Conservation (phyloP, 2,329 filamentous ascomycete genomes). For the Penicillium sp. region DNA sequence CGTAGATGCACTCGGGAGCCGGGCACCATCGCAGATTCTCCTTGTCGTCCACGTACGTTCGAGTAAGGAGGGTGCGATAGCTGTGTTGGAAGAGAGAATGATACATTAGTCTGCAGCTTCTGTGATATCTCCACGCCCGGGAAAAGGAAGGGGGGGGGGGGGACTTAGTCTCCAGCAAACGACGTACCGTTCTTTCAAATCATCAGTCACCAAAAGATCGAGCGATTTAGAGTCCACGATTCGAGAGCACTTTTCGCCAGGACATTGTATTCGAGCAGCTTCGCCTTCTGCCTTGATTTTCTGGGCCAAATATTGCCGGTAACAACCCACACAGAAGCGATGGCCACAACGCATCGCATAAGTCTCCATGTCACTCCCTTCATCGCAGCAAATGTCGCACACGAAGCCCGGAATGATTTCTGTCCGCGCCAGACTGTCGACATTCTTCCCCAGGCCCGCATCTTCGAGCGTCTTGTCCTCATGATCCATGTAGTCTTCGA, state of each 20-base stretch:
- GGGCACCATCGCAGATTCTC: conserved; percentile 96
- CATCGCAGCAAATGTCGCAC: conserved; percentile 96
- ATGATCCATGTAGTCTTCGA: conserved; percentile 94
- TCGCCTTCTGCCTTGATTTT: conserved; percentile 96
- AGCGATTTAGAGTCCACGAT: conserved; percentile 89
- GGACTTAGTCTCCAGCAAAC: no score
- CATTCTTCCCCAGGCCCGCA: conserved; percentile 68
- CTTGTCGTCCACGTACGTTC: conserved; percentile 96
- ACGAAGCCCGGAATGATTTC: conserved; percentile 68
- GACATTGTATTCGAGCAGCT: conserved; percentile 89
- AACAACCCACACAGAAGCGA: conserved; percentile 88
- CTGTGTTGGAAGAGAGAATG: conserved; percentile 28
- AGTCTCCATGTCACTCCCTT: conserved; percentile 66
- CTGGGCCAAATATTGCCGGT: conserved; percentile 80
- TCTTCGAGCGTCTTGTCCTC: conserved; percentile 73
- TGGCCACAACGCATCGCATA: conserved; percentile 96
- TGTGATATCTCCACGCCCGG: background rate
- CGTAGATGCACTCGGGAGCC: conserved; percentile 92
- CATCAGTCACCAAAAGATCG: conserved; percentile 61
- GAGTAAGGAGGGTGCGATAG: conserved; percentile 79
- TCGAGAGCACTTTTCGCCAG: conserved; percentile 75
- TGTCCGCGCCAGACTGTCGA: conserved; percentile 59
- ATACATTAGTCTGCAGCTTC: conserved; percentile 11
- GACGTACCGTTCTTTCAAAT: conserved; percentile 51
- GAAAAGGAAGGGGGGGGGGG: no score